Evolutionary conservation across 2,329 filamentous ascomycete genomes (phyloP), one percentile per base, ranked within the genome.

Genomic region (Beauveria australis): DNA sequence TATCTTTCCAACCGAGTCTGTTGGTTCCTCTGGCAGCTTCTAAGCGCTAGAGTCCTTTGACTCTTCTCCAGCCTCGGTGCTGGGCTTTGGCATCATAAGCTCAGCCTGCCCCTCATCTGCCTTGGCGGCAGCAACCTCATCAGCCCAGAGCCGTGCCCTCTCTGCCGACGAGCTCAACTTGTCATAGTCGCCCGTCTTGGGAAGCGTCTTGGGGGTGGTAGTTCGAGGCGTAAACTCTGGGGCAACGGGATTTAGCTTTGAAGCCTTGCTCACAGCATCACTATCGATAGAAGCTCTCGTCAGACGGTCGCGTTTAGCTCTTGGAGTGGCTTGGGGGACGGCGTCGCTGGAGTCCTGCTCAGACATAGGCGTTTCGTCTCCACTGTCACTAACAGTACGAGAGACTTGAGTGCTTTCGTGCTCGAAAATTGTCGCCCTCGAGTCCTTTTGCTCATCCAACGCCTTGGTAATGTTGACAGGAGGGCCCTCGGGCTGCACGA

Each of bases 181-280:
- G 18, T 61, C 53, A 9, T 46, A 51, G 19, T 56, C 28, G 57
- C 22, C 37, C n/a, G 61, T 57, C 22, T 56, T 37, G 16, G 40
- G 14, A 33, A 53, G 18, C 18, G 6, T 33, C 19, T 54, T 58
- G 5, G 54, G 40, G 9, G 54, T 40, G 6, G 37, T 12, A 8
- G 53, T 46, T 12, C 76, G 76, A 53, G 82, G 81, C 1, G 80
- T 84, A 63, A 85, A 85, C 58, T 78, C 77, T 49, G 79, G 77
- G 30, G 82, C 82, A 65, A 77, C 73, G 37, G 82, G 82, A 70
- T 85, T 84, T 66, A 84, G 72, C 67, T 74, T 81, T 63, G 75
- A 62, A 19, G 43, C 51, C 18, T 51, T 52, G 52, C 57, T 62
- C 43, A 58, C 6, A 22, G 58, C 49, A 43, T 60, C 58, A 22